Evolutionary conservation across 257 asterid genomes (phyloP).

Genomic region (Fraxinus pennsylvanica): DNA sequence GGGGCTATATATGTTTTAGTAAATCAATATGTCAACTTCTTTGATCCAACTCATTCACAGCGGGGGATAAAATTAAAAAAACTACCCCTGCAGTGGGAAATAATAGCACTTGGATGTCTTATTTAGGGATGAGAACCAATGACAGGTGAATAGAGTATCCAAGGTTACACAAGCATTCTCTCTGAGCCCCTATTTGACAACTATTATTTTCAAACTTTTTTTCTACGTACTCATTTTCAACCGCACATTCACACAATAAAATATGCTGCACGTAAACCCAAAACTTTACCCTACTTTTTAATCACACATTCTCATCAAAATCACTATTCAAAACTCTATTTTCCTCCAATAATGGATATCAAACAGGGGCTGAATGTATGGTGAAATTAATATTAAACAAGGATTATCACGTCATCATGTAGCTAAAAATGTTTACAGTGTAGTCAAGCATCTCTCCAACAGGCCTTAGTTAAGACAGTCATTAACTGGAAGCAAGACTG

Average conservation of each 20-base stretch:
- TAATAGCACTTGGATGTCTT: not conserved
- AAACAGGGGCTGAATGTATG: not conserved
- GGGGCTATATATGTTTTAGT: slow-evolving; percentile 1
- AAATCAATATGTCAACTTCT: not conserved
- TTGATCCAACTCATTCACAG: not conserved
- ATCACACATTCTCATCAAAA: too few species aligned
- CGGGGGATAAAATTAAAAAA: not conserved
- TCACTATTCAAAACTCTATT: too few species aligned
- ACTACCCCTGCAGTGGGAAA: not conserved
- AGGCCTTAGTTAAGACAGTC: not conserved
- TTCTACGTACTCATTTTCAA: too few species aligned
- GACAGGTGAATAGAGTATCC: slow-evolving; percentile 15
- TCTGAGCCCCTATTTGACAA: too few species aligned
- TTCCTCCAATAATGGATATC: too few species aligned
- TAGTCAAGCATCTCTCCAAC: not conserved
- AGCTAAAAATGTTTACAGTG: not conserved
- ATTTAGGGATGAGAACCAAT: not conserved
- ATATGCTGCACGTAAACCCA: too few species aligned
- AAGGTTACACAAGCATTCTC: not conserved
- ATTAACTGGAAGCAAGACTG: not conserved
- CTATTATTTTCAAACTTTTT: too few species aligned
- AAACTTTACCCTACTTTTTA: too few species aligned
- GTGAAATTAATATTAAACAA: not conserved
- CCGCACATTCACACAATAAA: too few species aligned
- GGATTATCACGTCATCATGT: not conserved